Base-by-base conservation (phyloP, 352 stramenopile genomes). In the Pythium aquatile region DNA sequence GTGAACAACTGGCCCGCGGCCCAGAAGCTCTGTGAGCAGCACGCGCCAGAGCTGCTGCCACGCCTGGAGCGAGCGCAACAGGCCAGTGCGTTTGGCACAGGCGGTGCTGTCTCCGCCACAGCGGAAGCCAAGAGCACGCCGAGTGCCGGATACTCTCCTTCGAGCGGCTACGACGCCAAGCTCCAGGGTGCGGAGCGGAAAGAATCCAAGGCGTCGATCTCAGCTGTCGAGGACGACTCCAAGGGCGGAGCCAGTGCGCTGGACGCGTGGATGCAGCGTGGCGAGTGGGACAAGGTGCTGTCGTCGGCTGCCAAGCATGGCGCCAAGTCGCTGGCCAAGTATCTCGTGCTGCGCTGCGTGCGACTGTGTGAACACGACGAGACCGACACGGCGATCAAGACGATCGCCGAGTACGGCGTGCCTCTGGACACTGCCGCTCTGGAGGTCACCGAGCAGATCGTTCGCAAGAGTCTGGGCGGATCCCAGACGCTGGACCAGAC, bases 251-350 rank as follows among this genome's bases (percentile, higher is more conserved):
- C 57, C 2, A 83, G 62, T 55, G 94, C 91, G 5, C 69, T 98
- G 33, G 89, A 97, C 55, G 83, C 96, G 30, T 94, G 96, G 73
- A 97, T 96, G 68, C 88, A 98, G 66, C 86, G 90, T 29, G 90
- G 89, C 20, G 89, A 98, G 69, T 98, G 94, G 94, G 91, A 98
- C 69, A 91, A 93, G 58, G 86, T 98, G 44, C 85, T 98, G 10
- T 92, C 84, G 32, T 91, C 85, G 3, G 86, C 86, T 33, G 80
- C 83, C 14, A 93, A 95, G 60, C 84, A 95, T 40, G 82, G 84
- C 17, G 59, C 75, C 37, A 79, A 81, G 48, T 85, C 87, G 32
- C 75, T 96, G 17, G 73, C 82, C 3, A 97, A 96, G 68, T 98
- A 98, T 59, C 78, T 96, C 28, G 81, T 93, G 6, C 52, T 94